Evolutionary conservation across 768 basidiomycete species (phyloP).

Genomic region (Chlorophyllum brunneum): DNA sequence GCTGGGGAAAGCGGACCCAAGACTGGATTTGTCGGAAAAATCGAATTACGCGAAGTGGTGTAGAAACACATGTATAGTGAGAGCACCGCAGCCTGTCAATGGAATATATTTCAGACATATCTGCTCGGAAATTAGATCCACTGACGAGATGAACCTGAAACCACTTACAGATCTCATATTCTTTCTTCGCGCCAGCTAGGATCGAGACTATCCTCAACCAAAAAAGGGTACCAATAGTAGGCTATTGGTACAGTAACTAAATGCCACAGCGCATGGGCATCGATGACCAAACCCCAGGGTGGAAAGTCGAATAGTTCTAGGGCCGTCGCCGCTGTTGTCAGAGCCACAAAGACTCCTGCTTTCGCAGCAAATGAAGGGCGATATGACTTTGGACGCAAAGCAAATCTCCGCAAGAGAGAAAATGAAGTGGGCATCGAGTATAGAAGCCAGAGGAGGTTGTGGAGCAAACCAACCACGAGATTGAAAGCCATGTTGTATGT

Average conservation of each 20-base stretch:
- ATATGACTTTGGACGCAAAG: slow-evolving; percentile 49
- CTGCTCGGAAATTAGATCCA: no score
- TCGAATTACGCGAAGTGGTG: no score
- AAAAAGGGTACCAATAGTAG: slow-evolving; percentile 81
- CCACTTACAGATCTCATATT: slow-evolving; percentile 14
- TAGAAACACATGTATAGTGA: no score
- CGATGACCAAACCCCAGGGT: slow-evolving; percentile 68
- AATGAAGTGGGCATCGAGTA: slow-evolving; percentile 58
- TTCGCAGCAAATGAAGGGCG: slow-evolving; percentile 52
- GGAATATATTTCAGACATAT: no score
- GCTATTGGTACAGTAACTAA: slow-evolving; percentile 76
- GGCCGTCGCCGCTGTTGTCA: slow-evolving; percentile 70
- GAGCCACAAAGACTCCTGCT: slow-evolving; percentile 55
- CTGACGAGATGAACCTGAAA: no score
- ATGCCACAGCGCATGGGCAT: slow-evolving; percentile 96
- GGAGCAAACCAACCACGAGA: slow-evolving; percentile 65
- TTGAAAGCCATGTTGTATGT: slow-evolving; percentile 91
- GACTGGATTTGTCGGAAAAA: no score
- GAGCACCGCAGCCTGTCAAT: no score
- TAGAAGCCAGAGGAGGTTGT: slow-evolving; percentile 79
- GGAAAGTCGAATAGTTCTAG: slow-evolving; percentile 93
- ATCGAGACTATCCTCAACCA: slow-evolving; percentile 69
- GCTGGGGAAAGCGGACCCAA: no score
- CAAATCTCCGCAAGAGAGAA: slow-evolving; percentile 51
- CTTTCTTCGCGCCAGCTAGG: slow-evolving; percentile 56